phyloP scores from a whole-genome alignment of 2,329 filamentous ascomycete species.

The Xylaria sp. region DNA sequence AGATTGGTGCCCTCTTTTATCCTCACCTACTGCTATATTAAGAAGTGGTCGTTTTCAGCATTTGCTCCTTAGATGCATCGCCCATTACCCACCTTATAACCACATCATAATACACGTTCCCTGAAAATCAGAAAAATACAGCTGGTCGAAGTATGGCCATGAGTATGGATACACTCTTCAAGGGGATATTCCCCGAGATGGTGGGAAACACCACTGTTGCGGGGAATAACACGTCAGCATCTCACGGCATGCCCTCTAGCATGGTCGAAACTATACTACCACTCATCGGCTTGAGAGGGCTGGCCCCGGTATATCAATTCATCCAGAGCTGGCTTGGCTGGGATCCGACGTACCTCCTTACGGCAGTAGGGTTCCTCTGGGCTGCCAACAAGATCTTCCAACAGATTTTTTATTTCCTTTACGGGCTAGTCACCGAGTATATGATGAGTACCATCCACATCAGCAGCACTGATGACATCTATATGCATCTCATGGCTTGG shows the following conservation, averaged over 20 bases:
- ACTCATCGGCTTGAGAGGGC: constrained; percentile 56
- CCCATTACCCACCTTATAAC: background rate
- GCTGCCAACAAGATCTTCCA: constrained; percentile 54
- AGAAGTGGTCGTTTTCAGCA: too few relatives aligned
- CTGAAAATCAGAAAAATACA: background rate
- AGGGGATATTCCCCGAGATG: constrained; percentile 36
- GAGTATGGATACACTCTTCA: constrained; percentile 41
- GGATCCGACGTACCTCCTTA: constrained; percentile 61
- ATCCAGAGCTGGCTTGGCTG: constrained; percentile 59
- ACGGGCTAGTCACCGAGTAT: constrained; percentile 56
- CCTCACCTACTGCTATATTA: too few relatives aligned
- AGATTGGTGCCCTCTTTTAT: too few relatives aligned
- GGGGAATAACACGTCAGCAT: constrained; percentile 30
- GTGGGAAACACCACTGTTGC: constrained; percentile 39
- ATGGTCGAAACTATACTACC: constrained; percentile 57
- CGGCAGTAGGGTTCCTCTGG: constrained; percentile 60
- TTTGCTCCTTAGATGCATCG: too few relatives aligned
- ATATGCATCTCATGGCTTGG: constrained; percentile 68
- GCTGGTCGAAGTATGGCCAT: constrained; percentile 18
- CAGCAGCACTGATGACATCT: constrained; percentile 67
- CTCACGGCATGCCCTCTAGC: constrained; percentile 36
- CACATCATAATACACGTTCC: background rate
- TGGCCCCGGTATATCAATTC: constrained; percentile 60
- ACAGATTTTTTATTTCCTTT: constrained; percentile 52
- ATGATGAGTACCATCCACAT: constrained; percentile 66